Base-by-base conservation (phyloP, 2,329 filamentous ascomycete genomes). In the Anisogramma anomala region DNA sequence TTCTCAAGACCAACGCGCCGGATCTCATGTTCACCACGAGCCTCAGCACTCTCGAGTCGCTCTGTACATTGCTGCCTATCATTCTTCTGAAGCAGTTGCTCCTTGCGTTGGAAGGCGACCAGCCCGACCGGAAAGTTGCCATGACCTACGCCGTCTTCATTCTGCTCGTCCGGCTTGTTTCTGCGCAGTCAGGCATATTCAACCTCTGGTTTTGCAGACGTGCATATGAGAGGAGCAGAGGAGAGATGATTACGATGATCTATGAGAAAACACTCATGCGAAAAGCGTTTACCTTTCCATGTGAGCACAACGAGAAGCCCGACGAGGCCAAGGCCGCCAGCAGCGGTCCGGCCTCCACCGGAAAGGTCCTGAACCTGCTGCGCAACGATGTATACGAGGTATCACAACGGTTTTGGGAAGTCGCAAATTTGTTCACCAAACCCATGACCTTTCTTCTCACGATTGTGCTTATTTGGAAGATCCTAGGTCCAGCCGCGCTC, bases 351-450 rank as follows among this genome's bases (percentile, higher is more conserved):
- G 85, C 87, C 0, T 86, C 84, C 0, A 89, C 88, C 61, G 87
- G 87, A 6, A 94, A 94, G 55, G 91, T 94, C 38, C 72, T 94
- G 46, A 94, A 94, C 52, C 62, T 94, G 2, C 83, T 94, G 67
- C 79, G 85, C 36, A 78, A 73, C 44, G 84, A 91, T 56, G 84
- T 82, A 0, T 91, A 89, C 54, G 82, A 88, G 55, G 76, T 89
- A 28, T 74, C 84, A 3, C 84, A 89, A 53, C 66, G 83, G 32
- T 91, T 94, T 52, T 94, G 87, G 87, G 87, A 94, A 46, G 83
- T 91, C 39, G 72, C 82, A 2, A 68, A 68, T n/a, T 64, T 94
- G 2, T 64, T 93, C 30, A 79, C 79, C 3, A 84, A 82, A 47
- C 87, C 87, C 0, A 59, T 91, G 13, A 82, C 82, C 45, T 71